These are phyloP conservation scores for Scedosporium aurantiacum DNA, from an alignment of 2,329 filamentous ascomycete genomes.

Conservation along the genomic window DNA sequence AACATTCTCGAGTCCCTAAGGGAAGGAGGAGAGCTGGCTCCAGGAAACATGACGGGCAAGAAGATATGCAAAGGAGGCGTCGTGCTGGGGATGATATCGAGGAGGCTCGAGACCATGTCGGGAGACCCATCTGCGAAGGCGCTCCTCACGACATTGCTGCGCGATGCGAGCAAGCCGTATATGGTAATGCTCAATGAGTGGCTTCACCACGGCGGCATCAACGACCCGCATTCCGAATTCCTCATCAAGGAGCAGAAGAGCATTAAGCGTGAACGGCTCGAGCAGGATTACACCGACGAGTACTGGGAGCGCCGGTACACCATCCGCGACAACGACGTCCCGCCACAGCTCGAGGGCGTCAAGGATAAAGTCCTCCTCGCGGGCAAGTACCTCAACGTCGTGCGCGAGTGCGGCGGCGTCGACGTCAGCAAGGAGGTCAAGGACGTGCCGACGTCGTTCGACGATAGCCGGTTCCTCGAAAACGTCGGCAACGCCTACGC, in stretches of 20 bases:
- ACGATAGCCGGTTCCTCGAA: constrained; percentile 83
- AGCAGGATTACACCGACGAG: constrained; percentile 96
- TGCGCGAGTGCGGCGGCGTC: constrained; percentile 91
- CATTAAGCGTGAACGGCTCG: constrained; percentile 78
- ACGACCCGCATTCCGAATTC: constrained; percentile 88
- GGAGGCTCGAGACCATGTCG: constrained; percentile 76
- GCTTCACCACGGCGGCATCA: constrained; percentile 92
- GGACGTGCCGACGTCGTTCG: constrained; percentile 85
- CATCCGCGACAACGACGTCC: constrained; percentile 80
- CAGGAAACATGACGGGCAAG: constrained; percentile 70
- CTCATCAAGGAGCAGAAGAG: constrained; percentile 93
- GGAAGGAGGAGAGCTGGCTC: constrained; percentile 72
- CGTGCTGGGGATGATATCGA: constrained; percentile 79
- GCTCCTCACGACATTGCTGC: constrained; percentile 68
- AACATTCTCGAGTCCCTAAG: constrained; percentile 84
- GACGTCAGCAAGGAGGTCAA: constrained; percentile 81
- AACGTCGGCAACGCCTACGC: constrained; percentile 95
- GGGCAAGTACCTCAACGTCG: constrained; percentile 96
- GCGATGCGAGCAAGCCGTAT: constrained; percentile 85
- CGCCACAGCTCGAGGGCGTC: constrained; percentile 79
- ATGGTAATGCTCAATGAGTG: constrained; percentile 99
- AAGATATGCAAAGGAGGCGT: constrained; percentile 96
- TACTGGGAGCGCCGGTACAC: constrained; percentile 99
- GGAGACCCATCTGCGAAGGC: constrained; percentile 82
- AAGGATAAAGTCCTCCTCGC: constrained; percentile 92